Conservation (phyloP, 2,329 filamentous ascomycete species). For the Kalmusia sp. region DNA sequence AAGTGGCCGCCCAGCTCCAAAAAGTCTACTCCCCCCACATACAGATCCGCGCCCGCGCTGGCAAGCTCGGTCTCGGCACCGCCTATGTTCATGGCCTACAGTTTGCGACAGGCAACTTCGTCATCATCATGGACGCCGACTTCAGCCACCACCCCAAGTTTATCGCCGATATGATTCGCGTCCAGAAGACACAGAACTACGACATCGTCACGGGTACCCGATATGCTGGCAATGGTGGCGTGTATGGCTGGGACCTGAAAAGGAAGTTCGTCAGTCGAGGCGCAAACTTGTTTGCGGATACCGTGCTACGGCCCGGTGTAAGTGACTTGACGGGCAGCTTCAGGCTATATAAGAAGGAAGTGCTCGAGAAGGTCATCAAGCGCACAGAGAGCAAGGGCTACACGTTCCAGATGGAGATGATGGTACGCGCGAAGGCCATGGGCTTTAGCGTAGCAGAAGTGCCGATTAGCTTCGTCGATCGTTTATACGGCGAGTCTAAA, state of each 20-base stretch:
- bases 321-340: slow-evolving; percentile 96
- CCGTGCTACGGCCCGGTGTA: slow-evolving; percentile 88
- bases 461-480: slow-evolving; percentile 94
- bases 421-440: slow-evolving; percentile 96
- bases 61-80: slow-evolving; percentile 96
- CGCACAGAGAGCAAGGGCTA: slow-evolving; percentile 96
- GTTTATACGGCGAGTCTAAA: slow-evolving; percentile 94
- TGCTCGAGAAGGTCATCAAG: slow-evolving; percentile 87
- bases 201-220: slow-evolving; percentile 97
- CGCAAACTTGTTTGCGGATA: slow-evolving; percentile 95
- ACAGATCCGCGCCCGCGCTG: slow-evolving; percentile 83
- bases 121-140: slow-evolving; percentile 99
- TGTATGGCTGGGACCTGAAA: slow-evolving; percentile 96
- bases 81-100: slow-evolving; percentile 95
- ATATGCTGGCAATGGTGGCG: slow-evolving; percentile 84
- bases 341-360: slow-evolving; percentile 88
- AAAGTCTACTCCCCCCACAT: slow-evolving; percentile 82
- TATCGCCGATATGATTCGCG: slow-evolving; percentile 89
- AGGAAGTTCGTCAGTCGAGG: slow-evolving; percentile 77
- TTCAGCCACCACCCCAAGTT: slow-evolving; percentile 99
- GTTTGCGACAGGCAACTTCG: slow-evolving; percentile 89
- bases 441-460: slow-evolving; percentile 93
- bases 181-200: slow-evolving; percentile 79
- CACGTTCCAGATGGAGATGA: slow-evolving; percentile 99
- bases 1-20: slow-evolving; percentile 88